Evolutionary conservation across 2,329 filamentous ascomycete genomes (phyloP).

Genomic region (Rosellinia necatrix): DNA sequence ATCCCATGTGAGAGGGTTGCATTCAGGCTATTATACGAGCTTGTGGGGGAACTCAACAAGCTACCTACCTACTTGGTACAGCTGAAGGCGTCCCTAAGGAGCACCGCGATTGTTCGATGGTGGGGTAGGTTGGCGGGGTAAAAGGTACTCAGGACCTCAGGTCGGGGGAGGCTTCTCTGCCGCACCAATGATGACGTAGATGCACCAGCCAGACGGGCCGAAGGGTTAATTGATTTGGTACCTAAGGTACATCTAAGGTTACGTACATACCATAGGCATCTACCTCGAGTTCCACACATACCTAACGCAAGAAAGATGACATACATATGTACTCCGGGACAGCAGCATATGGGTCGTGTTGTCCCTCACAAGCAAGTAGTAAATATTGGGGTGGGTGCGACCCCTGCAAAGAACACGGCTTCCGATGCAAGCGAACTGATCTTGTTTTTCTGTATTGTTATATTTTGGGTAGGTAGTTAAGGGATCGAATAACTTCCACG

Average conservation of each 20-base stretch:
- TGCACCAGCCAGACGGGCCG: slow-evolving; percentile 10
- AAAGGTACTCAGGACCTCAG: background rate
- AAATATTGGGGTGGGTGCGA: too few relatives aligned
- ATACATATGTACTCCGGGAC: too few relatives aligned
- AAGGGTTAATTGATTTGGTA: background rate
- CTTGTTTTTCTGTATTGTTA: too few relatives aligned
- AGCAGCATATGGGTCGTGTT: too few relatives aligned
- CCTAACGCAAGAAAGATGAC: too few relatives aligned
- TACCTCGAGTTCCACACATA: too few relatives aligned
- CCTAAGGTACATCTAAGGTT: background rate
- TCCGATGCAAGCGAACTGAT: too few relatives aligned
- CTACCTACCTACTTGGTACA: background rate
- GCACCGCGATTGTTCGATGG: slow-evolving; percentile 12
- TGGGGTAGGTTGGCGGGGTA: slow-evolving; percentile 26
- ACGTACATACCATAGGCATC: too few relatives aligned
- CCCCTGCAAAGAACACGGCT: too few relatives aligned
- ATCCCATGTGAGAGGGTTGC: slow-evolving; percentile 8
- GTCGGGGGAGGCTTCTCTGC: slow-evolving; percentile 2
- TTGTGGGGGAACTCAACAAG: slow-evolving; percentile 6
- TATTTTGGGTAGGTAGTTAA: too few relatives aligned
- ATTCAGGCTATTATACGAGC: slow-evolving; percentile 24
- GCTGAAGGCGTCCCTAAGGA: background rate
- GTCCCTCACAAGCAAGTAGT: too few relatives aligned
- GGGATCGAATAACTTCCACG: too few relatives aligned
- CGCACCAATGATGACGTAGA: slow-evolving; percentile 25